Base-by-base conservation (phyloP, 345 rosid genomes). In the Citrus cavaleriei region DNA sequence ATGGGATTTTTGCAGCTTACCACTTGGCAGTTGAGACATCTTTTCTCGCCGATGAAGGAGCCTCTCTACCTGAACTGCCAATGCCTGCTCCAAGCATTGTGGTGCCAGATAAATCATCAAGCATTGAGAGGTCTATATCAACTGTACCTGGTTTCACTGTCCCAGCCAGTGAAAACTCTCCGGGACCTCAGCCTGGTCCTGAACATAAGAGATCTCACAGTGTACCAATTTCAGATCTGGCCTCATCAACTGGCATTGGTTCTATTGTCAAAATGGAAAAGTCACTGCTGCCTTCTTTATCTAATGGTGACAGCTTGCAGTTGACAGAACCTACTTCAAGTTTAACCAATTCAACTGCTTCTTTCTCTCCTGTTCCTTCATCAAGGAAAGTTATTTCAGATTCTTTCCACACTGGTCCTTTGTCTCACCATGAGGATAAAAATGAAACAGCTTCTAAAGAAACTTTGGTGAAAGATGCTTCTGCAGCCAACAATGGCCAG, bases 1-100 rank as follows among this genome's bases (percentile, higher is more conserved):
- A 97, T 84, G 99, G 99, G 78, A 85, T 97, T 81, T 97, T 97
- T 82, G 99, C 99, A 71, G 99, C 99, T 64, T 94, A 97, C 87
- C 99, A 97, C 83, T 80, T 97, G 87, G 99, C 95, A 65, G 68
- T 92, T 64, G 98, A 94, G 88, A 97, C 98, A 59, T 97, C 98
- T 34, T 97, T 97, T 82, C 95, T 97, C 79, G 99, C 98, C 38
- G 99, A 97, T 77, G 99, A 97, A 87, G 94, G 99, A 70, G 99
- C 99, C 38, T 84, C 94, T 72, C 86, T 92, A n/a, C 99, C 98
- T 68, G 97, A 92, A 71, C 88, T 92, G 73, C 96, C 95, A 42
- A 67, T 94, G 80, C 89, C 86, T 74, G 87, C 97, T 81, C 98
- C 95, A 46, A 84, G 93, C 65, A 90, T 92, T 6, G 97, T 94